phyloP scores from a whole-genome alignment of 2,329 filamentous ascomycete genomes.

The Pseudogymnoascus sp. region DNA sequence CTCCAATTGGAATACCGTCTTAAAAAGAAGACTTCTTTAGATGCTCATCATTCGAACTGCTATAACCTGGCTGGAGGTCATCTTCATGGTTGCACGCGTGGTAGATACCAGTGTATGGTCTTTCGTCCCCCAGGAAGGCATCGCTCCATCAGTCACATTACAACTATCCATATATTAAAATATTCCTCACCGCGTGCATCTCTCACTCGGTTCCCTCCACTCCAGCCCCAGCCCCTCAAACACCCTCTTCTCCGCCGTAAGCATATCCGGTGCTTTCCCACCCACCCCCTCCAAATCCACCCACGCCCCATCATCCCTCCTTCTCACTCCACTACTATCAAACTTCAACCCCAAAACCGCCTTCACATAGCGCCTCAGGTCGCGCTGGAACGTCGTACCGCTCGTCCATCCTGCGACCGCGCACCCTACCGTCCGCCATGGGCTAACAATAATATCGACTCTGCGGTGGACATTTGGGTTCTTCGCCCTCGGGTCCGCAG shows the following conservation, averaged over 20 bases:
- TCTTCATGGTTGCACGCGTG: background rate
- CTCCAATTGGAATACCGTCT: no score
- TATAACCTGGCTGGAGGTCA: no score
- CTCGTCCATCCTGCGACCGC: conserved; percentile 84
- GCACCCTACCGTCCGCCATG: conserved; percentile 83
- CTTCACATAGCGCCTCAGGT: conserved; percentile 74
- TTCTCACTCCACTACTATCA: conserved; percentile 79
- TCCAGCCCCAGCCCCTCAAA: conserved; percentile 69
- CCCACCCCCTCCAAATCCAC: conserved; percentile 62
- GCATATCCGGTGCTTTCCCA: conserved; percentile 45
- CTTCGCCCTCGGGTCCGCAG: conserved; percentile 31
- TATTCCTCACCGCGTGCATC: conserved; percentile 34
- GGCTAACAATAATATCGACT: conserved; percentile 85
- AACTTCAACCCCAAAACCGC: conserved; percentile 70
- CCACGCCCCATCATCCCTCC: conserved; percentile 55
- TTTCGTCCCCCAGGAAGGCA: background rate
- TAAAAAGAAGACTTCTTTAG: no score
- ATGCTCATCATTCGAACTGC: no score
- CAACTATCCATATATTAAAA: background rate
- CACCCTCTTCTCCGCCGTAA: conserved; percentile 70
- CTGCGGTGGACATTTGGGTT: conserved; percentile 72
- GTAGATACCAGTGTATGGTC: background rate
- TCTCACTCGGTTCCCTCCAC: conserved; percentile 58
- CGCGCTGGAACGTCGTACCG: conserved; percentile 82
- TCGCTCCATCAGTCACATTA: background rate